phyloP scores from a whole-genome alignment of 2,329 filamentous ascomycete species.

The Chalaropsis thielavioides region DNA sequence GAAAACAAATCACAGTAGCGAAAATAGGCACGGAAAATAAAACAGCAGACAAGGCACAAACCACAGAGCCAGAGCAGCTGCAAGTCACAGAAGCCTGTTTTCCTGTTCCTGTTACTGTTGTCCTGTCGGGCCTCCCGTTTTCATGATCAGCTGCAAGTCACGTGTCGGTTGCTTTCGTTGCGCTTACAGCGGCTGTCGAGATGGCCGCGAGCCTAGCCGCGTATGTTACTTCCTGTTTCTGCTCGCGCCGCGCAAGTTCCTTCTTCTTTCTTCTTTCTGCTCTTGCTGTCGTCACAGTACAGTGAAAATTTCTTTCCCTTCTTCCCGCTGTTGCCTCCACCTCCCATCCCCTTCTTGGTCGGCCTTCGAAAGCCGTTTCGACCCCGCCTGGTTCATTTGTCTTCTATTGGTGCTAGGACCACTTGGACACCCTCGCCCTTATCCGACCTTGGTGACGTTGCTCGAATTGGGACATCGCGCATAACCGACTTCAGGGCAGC shows the following conservation, averaged over 20 bases:
- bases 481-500: slow-evolving; percentile 29
- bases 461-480: background rate
- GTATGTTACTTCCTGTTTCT: background rate
- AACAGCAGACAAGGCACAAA: background rate
- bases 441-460: background rate
- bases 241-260: no score
- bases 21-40: background rate
- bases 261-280: no score
- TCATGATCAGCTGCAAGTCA: background rate
- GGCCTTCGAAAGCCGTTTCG: no score
- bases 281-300: no score
- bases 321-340: background rate
- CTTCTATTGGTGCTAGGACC: background rate
- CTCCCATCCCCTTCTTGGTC: no score
- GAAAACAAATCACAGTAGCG: background rate
- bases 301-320: background rate
- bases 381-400: background rate
- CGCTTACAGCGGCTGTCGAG: background rate
- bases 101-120: background rate
- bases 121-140: background rate
- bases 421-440: slow-evolving; percentile 6
- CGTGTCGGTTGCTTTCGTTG: background rate
- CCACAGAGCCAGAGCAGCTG: no score
- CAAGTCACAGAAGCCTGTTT: background rate
- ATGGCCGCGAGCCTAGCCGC: no score